These are phyloP conservation scores for Stachybotrys chartarum DNA, from an alignment of 2,329 filamentous ascomycete species.

Conservation along the genomic window DNA sequence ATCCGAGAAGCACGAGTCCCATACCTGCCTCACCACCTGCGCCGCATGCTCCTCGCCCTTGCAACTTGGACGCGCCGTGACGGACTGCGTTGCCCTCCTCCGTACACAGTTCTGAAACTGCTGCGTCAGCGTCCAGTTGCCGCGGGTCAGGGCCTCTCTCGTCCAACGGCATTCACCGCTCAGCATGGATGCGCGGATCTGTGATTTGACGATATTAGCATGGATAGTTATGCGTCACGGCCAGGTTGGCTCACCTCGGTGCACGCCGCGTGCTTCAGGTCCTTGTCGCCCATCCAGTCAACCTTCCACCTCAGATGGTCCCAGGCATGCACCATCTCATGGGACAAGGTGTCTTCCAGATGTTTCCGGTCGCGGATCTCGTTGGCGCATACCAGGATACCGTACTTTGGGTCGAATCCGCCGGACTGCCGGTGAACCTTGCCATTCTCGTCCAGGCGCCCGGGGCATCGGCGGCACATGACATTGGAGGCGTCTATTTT, in stretches of 20 bases:
- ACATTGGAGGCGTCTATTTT: constrained; percentile 68
- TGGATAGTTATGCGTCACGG: background rate
- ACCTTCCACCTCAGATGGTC: constrained; percentile 90
- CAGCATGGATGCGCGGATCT: constrained; percentile 89
- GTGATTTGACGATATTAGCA: background rate
- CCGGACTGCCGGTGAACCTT: constrained; percentile 61
- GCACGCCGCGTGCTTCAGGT: constrained; percentile 85
- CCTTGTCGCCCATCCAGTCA: constrained; percentile 62
- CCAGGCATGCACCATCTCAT: constrained; percentile 98
- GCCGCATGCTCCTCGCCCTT: constrained; percentile 81
- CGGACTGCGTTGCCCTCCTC: constrained; percentile 69
- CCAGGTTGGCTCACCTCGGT: constrained; percentile 59
- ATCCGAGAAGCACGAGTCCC: constrained; percentile 93
- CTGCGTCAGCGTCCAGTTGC: constrained; percentile 82
- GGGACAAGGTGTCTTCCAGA: constrained; percentile 86
- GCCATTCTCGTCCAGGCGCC: constrained; percentile 47
- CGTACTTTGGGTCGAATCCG: constrained; percentile 79
- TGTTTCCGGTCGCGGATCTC: constrained; percentile 73
- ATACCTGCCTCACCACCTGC: constrained; percentile 93
- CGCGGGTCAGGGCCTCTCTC: constrained; percentile 75
- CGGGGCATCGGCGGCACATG: constrained; percentile 70
- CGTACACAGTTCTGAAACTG: constrained; percentile 93
- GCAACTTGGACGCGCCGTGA: constrained; percentile 71
- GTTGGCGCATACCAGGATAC: constrained; percentile 90
- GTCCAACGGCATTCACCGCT: constrained; percentile 91